A percentile compares a stretch with the other conserved stretches of the same genome.
These are phyloP conservation scores for Candida schatavii DNA, from an alignment of 805 yeast species.

Conservation along the genomic window DNA sequence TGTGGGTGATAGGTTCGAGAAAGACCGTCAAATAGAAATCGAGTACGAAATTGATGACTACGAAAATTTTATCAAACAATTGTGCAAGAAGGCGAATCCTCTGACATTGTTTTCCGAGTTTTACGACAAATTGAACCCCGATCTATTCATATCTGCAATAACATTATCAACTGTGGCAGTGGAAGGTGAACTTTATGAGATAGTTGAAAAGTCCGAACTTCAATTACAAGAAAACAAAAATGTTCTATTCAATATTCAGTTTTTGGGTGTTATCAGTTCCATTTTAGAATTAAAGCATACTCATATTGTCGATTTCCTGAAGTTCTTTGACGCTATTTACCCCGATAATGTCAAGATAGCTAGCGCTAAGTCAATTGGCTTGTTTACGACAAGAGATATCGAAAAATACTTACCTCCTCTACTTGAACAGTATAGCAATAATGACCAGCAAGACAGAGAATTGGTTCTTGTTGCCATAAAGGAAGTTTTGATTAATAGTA, in stretches of 20 bases:
- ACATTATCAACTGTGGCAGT: constrained; percentile 28
- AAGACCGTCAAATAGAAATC: constrained; percentile 5
- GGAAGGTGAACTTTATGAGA: constrained; percentile 15
- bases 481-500: not conserved
- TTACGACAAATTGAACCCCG: constrained; percentile 14
- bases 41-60: constrained; percentile 6
- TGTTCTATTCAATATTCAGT: constrained; percentile 36
- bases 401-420: constrained; percentile 36
- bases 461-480: constrained; percentile 21
- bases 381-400: constrained; percentile 40
- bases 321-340: constrained; percentile 30
- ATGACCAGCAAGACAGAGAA: constrained; percentile 11
- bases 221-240: constrained; percentile 20
- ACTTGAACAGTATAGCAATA: constrained; percentile 21
- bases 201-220: constrained; percentile 23
- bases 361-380: constrained; percentile 54
- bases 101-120: constrained; percentile 7
- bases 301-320: constrained; percentile 34
- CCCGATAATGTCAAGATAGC: constrained; percentile 34
- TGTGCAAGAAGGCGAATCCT: constrained; percentile 2
- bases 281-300: constrained; percentile 26
- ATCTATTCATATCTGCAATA: constrained; percentile 25
- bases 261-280: constrained; percentile 51
- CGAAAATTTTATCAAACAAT: not conserved
- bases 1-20: constrained; percentile 7